Evolutionary conservation across 1,139 yeast species (phyloP).

Genomic region (Suhomyces wounanorum): DNA sequence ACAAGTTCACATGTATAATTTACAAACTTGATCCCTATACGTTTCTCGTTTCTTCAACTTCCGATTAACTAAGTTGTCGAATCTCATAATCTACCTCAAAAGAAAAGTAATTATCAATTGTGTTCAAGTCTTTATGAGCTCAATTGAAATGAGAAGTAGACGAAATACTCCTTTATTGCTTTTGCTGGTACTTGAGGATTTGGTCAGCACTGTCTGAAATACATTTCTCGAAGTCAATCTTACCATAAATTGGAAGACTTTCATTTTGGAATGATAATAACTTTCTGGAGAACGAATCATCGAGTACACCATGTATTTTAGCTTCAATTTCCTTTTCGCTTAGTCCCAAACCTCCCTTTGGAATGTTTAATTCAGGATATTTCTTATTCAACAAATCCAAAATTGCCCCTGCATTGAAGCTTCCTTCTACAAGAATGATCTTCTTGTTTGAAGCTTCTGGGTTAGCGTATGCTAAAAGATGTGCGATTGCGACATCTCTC

Average conservation of each 20-base stretch:
- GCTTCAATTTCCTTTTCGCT: not conserved
- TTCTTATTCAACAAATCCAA: slow-evolving; percentile 28
- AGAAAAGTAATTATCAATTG: no score
- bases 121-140: no score
- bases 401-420: slow-evolving; percentile 28
- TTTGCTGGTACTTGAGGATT: not conserved
- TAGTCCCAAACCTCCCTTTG: not conserved
- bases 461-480: slow-evolving; percentile 14
- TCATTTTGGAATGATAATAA: slow-evolving; percentile 18
- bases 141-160: no score
- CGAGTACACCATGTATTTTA: slow-evolving; percentile 17
- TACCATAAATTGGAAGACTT: slow-evolving; percentile 32
- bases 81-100: no score
- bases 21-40: no score
- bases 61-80: no score
- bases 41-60: no score
- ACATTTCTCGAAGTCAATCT: slow-evolving; percentile 35
- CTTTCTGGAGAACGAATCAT: slow-evolving; percentile 35
- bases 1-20: not conserved
- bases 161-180: no score
- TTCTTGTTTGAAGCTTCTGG: slow-evolving; percentile 13
- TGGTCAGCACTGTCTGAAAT: slow-evolving; percentile 34
- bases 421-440: slow-evolving; percentile 3
- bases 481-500: slow-evolving; percentile 18
- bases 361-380: slow-evolving; percentile 11